Evolutionary conservation across 1,284 basidiomycete genomes (phyloP).

Genomic region (Ustilago crameri): DNA sequence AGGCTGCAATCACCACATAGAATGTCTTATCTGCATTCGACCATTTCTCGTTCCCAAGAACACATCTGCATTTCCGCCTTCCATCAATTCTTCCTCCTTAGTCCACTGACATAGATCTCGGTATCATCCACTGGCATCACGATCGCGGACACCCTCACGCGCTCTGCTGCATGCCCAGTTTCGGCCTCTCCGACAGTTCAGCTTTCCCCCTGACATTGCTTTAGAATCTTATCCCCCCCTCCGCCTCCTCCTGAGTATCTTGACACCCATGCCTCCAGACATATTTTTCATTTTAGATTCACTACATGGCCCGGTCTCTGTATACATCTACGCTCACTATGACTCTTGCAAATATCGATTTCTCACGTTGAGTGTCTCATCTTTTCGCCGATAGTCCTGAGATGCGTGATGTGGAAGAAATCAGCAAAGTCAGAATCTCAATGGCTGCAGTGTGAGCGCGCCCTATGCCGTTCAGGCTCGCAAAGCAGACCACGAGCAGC

Average conservation of each 20-base stretch:
- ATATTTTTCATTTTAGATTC: constrained; percentile 8
- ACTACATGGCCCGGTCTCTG: constrained; percentile 25
- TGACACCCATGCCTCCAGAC: constrained; percentile 4
- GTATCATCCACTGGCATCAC: not conserved
- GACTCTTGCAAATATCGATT: constrained; percentile 25
- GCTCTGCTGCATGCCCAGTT: not conserved
- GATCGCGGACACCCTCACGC: not conserved
- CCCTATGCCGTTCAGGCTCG: too few relatives aligned
- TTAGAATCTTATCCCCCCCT: not conserved
- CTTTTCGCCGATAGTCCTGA: not conserved
- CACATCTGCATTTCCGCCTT: not conserved
- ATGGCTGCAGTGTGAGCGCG: too few relatives aligned
- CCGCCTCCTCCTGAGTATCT: not conserved
- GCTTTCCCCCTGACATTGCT: not conserved
- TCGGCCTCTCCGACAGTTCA: not conserved
- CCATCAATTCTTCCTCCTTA: not conserved
- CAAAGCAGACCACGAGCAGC: too few relatives aligned
- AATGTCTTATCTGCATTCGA: not conserved
- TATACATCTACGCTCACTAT: constrained; percentile 23
- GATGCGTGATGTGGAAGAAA: too few relatives aligned
- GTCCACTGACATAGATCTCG: not conserved
- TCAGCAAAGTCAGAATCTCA: too few relatives aligned
- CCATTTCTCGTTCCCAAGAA: not conserved
- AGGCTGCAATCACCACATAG: not conserved
- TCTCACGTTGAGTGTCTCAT: not conserved